Conservation (phyloP, 2,329 filamentous ascomycete species). For the Cladosporium sp. region DNA sequence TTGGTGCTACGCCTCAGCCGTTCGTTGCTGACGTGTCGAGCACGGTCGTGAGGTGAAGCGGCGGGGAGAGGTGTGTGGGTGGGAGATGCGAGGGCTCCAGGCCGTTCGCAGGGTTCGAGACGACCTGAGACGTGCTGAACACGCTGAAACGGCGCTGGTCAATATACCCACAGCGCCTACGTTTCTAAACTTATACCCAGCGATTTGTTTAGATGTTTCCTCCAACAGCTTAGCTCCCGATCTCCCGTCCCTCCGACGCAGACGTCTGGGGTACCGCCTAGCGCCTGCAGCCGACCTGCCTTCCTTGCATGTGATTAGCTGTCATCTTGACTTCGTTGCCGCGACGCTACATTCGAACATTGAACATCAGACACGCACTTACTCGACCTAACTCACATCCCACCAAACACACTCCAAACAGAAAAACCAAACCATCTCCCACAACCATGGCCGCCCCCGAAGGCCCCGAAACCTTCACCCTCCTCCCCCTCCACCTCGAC, state of each 20-base stretch:
- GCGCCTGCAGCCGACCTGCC: too few species aligned
- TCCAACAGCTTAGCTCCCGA: too few species aligned
- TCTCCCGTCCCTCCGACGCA: too few species aligned
- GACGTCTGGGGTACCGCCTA: background rate
- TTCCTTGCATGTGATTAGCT: background rate
- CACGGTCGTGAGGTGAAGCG: background rate
- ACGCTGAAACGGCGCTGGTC: background rate
- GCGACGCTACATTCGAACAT: background rate
- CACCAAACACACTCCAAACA: background rate
- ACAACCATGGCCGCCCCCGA: conserved; percentile 20
- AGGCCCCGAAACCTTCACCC: conserved; percentile 61
- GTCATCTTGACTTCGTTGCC: background rate
- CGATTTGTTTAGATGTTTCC: too few species aligned
- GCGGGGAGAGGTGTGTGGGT: background rate
- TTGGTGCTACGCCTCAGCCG: conserved; percentile 3
- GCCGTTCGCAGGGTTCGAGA: background rate
- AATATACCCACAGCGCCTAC: background rate
- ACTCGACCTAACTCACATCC: background rate
- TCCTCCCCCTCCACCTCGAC: conserved; percentile 76
- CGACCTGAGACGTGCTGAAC: conserved; percentile 8
- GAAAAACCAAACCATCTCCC: background rate
- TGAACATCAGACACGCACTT: background rate
- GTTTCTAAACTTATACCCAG: too few species aligned
- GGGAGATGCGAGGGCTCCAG: background rate
- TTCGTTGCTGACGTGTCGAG: conserved; percentile 3